Base-by-base conservation (phyloP, 805 yeast species). In the Wickerhamiella brachini region DNA sequence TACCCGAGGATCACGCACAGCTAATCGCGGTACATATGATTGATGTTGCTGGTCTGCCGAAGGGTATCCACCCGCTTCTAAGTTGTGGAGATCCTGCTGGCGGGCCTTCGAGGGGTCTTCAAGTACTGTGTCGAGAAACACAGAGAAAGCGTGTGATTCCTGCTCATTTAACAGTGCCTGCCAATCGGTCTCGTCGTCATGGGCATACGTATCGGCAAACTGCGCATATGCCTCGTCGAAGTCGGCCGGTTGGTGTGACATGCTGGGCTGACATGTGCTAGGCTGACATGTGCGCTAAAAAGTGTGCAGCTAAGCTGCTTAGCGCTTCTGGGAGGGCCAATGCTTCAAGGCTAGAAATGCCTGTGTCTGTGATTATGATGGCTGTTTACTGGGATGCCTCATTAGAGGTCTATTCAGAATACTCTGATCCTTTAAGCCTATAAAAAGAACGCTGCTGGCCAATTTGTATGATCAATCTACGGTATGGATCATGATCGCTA, bases 81-180 rank as follows among this genome's bases (percentile, higher is more conserved):
- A 47, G 18, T 41, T 8, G n/a, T 52, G 49, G 24, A 48, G 5
- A 37, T 47, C 23, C 37, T 49, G 18, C 13, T n/a, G 12, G 3
- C 50, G 50, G 9, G 59, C 55, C 18, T 47, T 23, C 8, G 54
- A n/a, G n/a, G 60, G 59, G 50, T 55, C 53, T 13, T 39, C 37
- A 34, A 59, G 54, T 38, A 59, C 56, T 22, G 51, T 53, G 46
- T 59, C 62, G 31, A 59, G 46, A 43, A 58, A 59, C 2, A 45
- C 45, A 22, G 56, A 44, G 45, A 59, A 53, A 26, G 61, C 61
- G 39, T 49, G 45, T 26, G 56, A 51, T 51, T 59, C 62, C 26
- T 50, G 52, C 23, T 49, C 48, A 49, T 58, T 59, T 34, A 59
- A 51, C 39, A 59, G 54, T 9, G 50, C 49, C 26, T 48, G 47